phyloP scores from a whole-genome alignment of 2,329 filamentous ascomycete species.

The Pyrenochaeta sp. region DNA sequence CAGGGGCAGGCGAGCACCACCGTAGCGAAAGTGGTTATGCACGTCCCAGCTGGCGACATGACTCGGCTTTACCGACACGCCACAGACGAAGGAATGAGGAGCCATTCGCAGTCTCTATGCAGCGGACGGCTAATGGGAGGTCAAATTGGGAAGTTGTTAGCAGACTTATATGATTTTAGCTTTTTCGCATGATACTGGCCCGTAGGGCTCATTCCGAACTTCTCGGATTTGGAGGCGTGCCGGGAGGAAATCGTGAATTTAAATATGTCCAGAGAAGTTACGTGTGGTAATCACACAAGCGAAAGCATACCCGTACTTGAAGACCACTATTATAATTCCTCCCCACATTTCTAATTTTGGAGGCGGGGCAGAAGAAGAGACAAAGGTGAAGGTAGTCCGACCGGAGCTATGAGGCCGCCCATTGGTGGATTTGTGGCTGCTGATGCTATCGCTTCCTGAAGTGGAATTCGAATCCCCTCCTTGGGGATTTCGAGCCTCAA shows the following conservation, averaged over 20 bases:
- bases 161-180: not conserved
- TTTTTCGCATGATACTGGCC: too few relatives aligned
- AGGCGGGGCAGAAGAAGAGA: not conserved
- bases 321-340: too few relatives aligned
- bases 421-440: slow-evolving; percentile 19
- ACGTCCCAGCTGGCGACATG: not conserved
- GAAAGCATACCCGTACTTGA: too few relatives aligned
- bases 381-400: slow-evolving; percentile 2
- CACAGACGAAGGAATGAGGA: not conserved
- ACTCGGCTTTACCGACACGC: not conserved
- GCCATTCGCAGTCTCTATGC: too few relatives aligned
- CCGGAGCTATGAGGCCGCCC: not conserved
- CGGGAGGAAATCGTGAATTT: not conserved
- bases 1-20: not conserved
- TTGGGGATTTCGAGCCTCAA: not conserved
- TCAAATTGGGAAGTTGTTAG: not conserved
- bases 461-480: slow-evolving; percentile 1
- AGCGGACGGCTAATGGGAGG: not conserved
- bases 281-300: too few relatives aligned
- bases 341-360: not conserved
- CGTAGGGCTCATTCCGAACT: too few relatives aligned
- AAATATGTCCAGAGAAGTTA: not conserved
- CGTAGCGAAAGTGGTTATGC: not conserved
- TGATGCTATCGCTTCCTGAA: slow-evolving; percentile 15
- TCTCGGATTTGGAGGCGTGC: too few relatives aligned